Conservation (phyloP, 352 stramenopile species). For the Globisporangium ultimum region DNA sequence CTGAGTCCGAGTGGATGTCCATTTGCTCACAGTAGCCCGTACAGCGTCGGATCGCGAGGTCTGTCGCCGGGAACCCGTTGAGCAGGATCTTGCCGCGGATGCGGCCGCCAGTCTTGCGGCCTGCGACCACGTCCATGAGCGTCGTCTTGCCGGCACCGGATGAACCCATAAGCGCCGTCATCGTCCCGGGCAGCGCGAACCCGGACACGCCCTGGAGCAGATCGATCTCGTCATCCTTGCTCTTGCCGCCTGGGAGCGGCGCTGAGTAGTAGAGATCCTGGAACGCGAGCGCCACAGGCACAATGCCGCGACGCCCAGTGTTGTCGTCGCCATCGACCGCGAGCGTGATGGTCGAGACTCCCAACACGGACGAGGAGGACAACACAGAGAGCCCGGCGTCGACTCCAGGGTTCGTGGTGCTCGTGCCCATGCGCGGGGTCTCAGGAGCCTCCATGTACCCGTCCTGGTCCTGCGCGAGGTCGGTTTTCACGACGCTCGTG, state of each 20-base stretch:
- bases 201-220: conserved; percentile 83
- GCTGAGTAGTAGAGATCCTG: conserved; percentile 59
- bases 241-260: conserved; percentile 33
- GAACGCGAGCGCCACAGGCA: conserved; percentile 47
- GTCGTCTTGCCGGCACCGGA: conserved; percentile 91
- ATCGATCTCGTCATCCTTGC: conserved; percentile 47
- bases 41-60: conserved; percentile 43
- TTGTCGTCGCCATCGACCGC: conserved; percentile 3
- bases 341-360: conserved; percentile 11
- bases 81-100: conserved; percentile 67
- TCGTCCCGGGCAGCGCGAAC: conserved; percentile 46
- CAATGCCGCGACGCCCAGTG: conserved; percentile 3
- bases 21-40: conserved; percentile 83
- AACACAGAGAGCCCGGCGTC: background rate
- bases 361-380: conserved; percentile 1
- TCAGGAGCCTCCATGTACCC: conserved; percentile 6
- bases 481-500: conserved; percentile 32
- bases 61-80: conserved; percentile 44
- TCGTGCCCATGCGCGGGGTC: conserved; percentile 9
- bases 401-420: conserved; percentile 1
- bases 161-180: conserved; percentile 73
- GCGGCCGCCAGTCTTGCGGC: conserved; percentile 86
- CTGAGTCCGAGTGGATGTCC: conserved; percentile 87
- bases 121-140: conserved; percentile 92
- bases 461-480: conserved; percentile 18